phyloP scores from a whole-genome alignment of 768 basidiomycete genomes.

The Gloeopeniophorella convolvens region DNA sequence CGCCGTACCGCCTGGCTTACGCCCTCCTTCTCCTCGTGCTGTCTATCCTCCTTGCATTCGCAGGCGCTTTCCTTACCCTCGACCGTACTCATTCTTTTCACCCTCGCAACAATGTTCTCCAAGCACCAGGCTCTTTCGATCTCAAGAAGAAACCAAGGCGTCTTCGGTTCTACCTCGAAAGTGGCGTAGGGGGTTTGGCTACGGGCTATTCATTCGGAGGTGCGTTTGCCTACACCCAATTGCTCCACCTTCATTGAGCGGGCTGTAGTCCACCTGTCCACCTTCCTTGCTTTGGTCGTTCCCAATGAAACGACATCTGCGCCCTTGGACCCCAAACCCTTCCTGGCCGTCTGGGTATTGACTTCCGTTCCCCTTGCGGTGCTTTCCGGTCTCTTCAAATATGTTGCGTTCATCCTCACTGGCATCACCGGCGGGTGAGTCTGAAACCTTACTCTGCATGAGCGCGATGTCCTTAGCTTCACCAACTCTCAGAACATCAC shows the following conservation, averaged over 20 bases:
- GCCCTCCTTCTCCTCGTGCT: slow-evolving; percentile 52
- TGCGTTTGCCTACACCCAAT: slow-evolving; percentile 28
- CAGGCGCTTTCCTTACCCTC: slow-evolving; percentile 67
- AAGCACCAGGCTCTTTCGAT: slow-evolving; percentile 23
- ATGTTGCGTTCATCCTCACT: slow-evolving; percentile 41
- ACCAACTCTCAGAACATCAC: slow-evolving; percentile 31
- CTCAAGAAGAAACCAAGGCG: slow-evolving; percentile 23
- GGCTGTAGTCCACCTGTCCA: slow-evolving; percentile 46
- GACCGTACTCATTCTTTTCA: slow-evolving; percentile 62
- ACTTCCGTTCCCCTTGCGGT: slow-evolving; percentile 41
- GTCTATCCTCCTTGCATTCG: slow-evolving; percentile 51
- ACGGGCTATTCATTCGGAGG: slow-evolving; percentile 55
- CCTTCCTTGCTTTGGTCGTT: slow-evolving; percentile 53
- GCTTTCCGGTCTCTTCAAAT: slow-evolving; percentile 50
- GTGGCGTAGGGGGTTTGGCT: slow-evolving; percentile 57
- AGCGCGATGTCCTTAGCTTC: neutral
- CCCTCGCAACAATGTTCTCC: slow-evolving; percentile 31
- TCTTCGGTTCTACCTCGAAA: slow-evolving; percentile 42
- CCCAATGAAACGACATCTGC: slow-evolving; percentile 42
- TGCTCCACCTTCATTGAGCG: slow-evolving; percentile 2
- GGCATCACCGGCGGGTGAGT: slow-evolving; percentile 52
- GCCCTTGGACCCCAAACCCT: slow-evolving; percentile 41
- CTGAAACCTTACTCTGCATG: neutral
- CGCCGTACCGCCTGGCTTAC: slow-evolving; percentile 49
- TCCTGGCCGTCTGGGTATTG: slow-evolving; percentile 55